A percentile compares a stretch with the other conserved stretches of the same genome.
Evolutionary conservation across 352 stramenopile species (phyloP).

Genomic region (Phytopythium sindhum): DNA sequence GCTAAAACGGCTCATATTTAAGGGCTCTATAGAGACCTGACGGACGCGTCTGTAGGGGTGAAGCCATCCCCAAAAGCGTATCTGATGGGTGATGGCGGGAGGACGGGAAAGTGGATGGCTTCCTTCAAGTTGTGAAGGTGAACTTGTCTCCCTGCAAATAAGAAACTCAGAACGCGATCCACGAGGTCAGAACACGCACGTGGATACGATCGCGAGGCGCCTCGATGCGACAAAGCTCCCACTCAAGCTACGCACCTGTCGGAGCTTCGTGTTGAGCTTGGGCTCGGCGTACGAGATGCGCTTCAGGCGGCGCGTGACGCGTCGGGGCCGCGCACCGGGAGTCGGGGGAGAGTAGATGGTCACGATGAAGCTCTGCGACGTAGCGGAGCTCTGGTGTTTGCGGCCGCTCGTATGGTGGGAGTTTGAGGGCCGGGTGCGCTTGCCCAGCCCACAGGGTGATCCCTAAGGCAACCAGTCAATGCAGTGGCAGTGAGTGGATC

Average conservation of each 20-base stretch:
- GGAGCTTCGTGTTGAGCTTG: conserved; percentile 80
- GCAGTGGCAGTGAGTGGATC: background rate
- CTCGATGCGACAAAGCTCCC: background rate
- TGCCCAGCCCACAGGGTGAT: conserved; percentile 63
- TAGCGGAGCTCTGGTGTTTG: background rate
- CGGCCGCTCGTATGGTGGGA: background rate
- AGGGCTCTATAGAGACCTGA: background rate
- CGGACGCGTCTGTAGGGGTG: background rate
- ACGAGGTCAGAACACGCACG: background rate
- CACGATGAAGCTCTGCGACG: conserved; percentile 9
- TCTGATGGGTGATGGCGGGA: conserved; percentile 2
- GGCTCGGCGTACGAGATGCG: conserved; percentile 63
- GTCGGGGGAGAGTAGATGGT: conserved; percentile 14
- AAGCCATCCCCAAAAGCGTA: background rate
- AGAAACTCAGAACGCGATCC: conserved; percentile 3
- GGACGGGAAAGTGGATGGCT: conserved; percentile 12
- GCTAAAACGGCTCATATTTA: background rate
- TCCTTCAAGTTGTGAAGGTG: conserved; percentile 65
- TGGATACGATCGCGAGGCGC: background rate
- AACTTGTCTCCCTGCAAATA: conserved; percentile 62
- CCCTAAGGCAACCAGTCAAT: conserved; percentile 24
- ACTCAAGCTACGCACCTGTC: conserved; percentile 37
- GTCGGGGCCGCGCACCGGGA: conserved; percentile 19
- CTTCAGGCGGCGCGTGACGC: conserved; percentile 23
- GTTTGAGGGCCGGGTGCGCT: conserved; percentile 12